Conservation (phyloP, 148 eudicot genomes). For the Arctostaphylos glauca region DNA sequence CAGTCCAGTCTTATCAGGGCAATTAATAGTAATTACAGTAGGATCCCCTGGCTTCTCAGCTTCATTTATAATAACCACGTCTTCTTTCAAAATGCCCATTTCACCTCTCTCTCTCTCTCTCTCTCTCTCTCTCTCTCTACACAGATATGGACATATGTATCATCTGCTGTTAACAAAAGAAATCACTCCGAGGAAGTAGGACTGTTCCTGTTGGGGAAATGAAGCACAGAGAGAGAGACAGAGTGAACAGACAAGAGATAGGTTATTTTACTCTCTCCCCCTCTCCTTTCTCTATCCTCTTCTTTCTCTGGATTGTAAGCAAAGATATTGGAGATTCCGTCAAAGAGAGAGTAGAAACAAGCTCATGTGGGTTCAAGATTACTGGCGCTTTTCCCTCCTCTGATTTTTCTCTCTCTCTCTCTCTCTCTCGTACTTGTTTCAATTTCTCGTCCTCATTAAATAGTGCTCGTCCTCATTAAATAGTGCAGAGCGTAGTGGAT, state of each 20-base stretch:
- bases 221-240: background rate
- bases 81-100: constrained; percentile 28
- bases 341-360: background rate
- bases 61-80: constrained; percentile 25
- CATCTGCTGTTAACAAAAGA: background rate
- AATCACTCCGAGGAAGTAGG: background rate
- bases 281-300: background rate
- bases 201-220: background rate
- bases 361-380: background rate
- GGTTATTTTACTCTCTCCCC: background rate
- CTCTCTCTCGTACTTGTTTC: background rate
- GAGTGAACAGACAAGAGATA: constrained; percentile 4
- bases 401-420: background rate
- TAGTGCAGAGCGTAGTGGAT: background rate
- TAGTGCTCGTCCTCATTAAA: background rate
- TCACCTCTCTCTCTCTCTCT: constrained; percentile 9
- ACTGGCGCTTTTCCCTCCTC: background rate
- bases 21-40: constrained; percentile 28
- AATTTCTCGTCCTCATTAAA: constrained; percentile 6
- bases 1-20: constrained; percentile 33
- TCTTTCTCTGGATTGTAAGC: background rate
- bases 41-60: constrained; percentile 25
- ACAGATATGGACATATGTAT: background rate
- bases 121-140: background rate
- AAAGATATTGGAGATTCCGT: constrained; percentile 14